phyloP scores from a whole-genome alignment of 139 green algal species.

The Pleodorina starrii region DNA sequence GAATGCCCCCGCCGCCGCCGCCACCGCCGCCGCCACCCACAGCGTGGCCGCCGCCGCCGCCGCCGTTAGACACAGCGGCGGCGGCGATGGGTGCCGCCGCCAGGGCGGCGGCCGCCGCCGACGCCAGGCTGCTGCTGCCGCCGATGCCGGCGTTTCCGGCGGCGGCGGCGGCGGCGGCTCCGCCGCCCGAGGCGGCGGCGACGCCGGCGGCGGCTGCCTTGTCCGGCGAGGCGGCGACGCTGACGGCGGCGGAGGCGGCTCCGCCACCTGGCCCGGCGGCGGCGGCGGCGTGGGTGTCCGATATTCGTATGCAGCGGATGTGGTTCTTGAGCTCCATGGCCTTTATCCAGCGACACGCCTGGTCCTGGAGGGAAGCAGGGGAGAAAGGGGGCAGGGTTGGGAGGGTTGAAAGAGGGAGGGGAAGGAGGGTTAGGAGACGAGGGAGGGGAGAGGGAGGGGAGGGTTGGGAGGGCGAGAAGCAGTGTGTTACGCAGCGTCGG shows the following conservation, averaged over 20 bases:
- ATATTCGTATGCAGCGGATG: slow-evolving; percentile 60
- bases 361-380: slow-evolving; percentile 78
- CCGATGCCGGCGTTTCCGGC: background rate
- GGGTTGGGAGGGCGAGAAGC: too few relatives aligned
- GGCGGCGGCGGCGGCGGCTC: background rate
- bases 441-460: too few relatives aligned
- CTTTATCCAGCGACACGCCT: slow-evolving; percentile 85
- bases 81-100: background rate
- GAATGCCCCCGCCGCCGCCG: slow-evolving; percentile 16
- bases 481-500: too few relatives aligned
- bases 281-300: background rate
- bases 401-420: too few relatives aligned
- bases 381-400: too few relatives aligned
- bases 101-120: background rate
- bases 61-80: background rate
- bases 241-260: background rate
- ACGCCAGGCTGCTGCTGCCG: background rate
- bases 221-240: background rate
- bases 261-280: background rate
- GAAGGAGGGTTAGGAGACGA: too few relatives aligned
- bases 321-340: slow-evolving; percentile 77
- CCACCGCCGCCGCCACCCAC: background rate
- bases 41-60: slow-evolving; percentile 1
- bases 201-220: background rate
- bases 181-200: background rate